A percentile compares a stretch with the other conserved stretches of the same genome.
These are phyloP conservation scores for Bipolaris sorokiniana DNA, from an alignment of 2,329 filamentous ascomycete genomes.

Conservation along the genomic window DNA sequence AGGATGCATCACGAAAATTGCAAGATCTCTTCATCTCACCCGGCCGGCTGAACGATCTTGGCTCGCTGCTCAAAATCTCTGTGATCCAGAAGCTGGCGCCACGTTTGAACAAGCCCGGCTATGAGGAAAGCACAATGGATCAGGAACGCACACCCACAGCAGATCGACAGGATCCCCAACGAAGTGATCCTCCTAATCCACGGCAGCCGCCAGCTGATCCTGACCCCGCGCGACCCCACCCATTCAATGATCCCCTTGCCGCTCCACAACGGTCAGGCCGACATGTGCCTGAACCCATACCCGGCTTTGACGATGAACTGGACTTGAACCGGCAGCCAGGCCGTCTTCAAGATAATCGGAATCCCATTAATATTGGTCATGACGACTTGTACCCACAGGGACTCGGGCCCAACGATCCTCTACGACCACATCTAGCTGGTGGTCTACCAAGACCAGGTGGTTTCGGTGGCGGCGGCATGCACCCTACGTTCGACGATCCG, in stretches of 20 bases:
- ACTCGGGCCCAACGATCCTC: slow-evolving; percentile 82
- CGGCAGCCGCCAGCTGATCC: slow-evolving; percentile 59
- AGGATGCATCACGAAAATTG: slow-evolving; percentile 52
- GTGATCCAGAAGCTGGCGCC: slow-evolving; percentile 87
- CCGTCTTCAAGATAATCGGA: slow-evolving; percentile 54
- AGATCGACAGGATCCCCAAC: slow-evolving; percentile 48
- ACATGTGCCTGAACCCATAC: slow-evolving; percentile 80
- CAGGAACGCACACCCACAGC: slow-evolving; percentile 44
- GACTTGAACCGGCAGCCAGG: slow-evolving; percentile 75
- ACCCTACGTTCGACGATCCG: slow-evolving; percentile 92
- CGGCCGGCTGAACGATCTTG: slow-evolving; percentile 70
- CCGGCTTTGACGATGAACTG: slow-evolving; percentile 91
- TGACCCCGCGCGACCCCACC: slow-evolving; percentile 68
- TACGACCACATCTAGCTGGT: slow-evolving; percentile 70
- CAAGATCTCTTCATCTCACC: slow-evolving; percentile 75
- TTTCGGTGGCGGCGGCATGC: slow-evolving; percentile 83
- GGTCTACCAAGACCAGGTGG: slow-evolving; percentile 62
- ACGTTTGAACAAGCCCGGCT: slow-evolving; percentile 76
- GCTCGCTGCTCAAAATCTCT: slow-evolving; percentile 73
- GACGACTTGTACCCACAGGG: slow-evolving; percentile 88
- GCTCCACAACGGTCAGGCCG: slow-evolving; percentile 60
- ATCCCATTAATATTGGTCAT: slow-evolving; percentile 76
- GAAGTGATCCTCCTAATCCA: slow-evolving; percentile 49
- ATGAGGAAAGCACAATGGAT: slow-evolving; percentile 62
- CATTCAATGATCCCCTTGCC: slow-evolving; percentile 71